Base-by-base conservation (phyloP, 2,329 filamentous ascomycete species). In the Oidium heveae region DNA sequence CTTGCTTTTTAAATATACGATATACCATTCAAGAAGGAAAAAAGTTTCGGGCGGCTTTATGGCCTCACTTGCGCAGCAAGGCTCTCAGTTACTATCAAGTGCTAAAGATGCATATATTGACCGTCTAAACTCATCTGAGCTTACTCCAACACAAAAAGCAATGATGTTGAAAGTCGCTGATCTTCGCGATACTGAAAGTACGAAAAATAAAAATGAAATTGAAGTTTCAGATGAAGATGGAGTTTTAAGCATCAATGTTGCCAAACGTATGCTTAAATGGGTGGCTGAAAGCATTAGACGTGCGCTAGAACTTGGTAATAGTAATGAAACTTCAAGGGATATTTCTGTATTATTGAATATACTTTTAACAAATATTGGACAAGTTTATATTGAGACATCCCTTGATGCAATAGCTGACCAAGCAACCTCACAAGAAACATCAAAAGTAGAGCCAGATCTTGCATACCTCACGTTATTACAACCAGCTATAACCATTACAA, bases 211-310 rank as follows among this genome's bases (percentile, higher is more conserved):
- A 66, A 82, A 84, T 60, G 88, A 94, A 54, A 86, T 94, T 56
- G 88, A 94, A 64, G 84, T 96, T 34, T 81, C 82, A 0, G 91
- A 96, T 57, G 80, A 89, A 63, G 89, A 98, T 63, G 91, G 91
- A 36, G 74, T 79, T 55, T 71, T 96, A 28, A 89, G 81, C 60
- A 72, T 93, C 4, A 73, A 79, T n/a, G 87, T 84, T 65, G 86
- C 88, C n/a, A 96, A 96, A 69, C 78, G 91, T 56, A 98, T 98
- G 88, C 75, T 98, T 57, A 93, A 86, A 65, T 98, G 91, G 91
- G 72, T 98, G 43, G 91, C 91, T 2, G 91, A 98, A 70, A 87
- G 86, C 58, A 89, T 98, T 24, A 84, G 91, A 41, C 76, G 91
- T 58, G 86, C 87, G 0, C 73, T 98, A 10, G 91, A 98, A 66